A percentile compares a stretch with the other conserved stretches of the same genome.
Conservation (phyloP, 352 stramenopile species). For the Phytophthora europaea region DNA sequence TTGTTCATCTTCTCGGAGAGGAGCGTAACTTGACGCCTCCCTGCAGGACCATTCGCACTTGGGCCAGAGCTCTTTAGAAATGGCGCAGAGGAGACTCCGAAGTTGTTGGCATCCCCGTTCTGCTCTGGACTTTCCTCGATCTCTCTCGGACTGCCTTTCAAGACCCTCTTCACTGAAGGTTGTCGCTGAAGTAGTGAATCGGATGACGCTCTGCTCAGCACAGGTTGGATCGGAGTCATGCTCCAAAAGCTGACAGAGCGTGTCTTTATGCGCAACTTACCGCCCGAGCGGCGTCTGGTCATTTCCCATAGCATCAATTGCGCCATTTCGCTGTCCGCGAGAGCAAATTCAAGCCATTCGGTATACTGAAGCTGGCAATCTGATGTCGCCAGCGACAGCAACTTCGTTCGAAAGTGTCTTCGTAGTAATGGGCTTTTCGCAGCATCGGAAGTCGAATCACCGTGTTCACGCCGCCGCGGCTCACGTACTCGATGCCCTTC, state of each 20-base stretch:
- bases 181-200: slow-evolving; percentile 36
- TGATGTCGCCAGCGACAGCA: slow-evolving; percentile 41
- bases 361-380: slow-evolving; percentile 41
- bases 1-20: slow-evolving; percentile 60
- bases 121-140: slow-evolving; percentile 12
- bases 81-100: slow-evolving; percentile 27
- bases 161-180: slow-evolving; percentile 7
- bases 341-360: slow-evolving; percentile 49
- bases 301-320: slow-evolving; percentile 51
- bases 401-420: slow-evolving; percentile 56
- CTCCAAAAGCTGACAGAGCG: slow-evolving; percentile 35
- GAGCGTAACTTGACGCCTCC: slow-evolving; percentile 41
- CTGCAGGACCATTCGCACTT: slow-evolving; percentile 3
- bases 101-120: slow-evolving; percentile 23
- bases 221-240: slow-evolving; percentile 34
- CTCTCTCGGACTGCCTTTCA: slow-evolving; percentile 3
- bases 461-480: slow-evolving; percentile 1
- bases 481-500: slow-evolving; percentile 19
- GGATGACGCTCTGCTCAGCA: slow-evolving; percentile 27
- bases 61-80: slow-evolving; percentile 33
- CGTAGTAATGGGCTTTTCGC: slow-evolving; percentile 58
- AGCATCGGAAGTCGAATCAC: slow-evolving; percentile 31
- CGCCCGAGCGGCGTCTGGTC: slow-evolving; percentile 8
- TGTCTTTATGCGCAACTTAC: slow-evolving; percentile 12
- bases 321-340: slow-evolving; percentile 43